A percentile compares a stretch with the other conserved stretches of the same genome.
Evolutionary conservation across 805 yeast species (phyloP).

Genomic region (Saccharomycopsis fodiens): DNA sequence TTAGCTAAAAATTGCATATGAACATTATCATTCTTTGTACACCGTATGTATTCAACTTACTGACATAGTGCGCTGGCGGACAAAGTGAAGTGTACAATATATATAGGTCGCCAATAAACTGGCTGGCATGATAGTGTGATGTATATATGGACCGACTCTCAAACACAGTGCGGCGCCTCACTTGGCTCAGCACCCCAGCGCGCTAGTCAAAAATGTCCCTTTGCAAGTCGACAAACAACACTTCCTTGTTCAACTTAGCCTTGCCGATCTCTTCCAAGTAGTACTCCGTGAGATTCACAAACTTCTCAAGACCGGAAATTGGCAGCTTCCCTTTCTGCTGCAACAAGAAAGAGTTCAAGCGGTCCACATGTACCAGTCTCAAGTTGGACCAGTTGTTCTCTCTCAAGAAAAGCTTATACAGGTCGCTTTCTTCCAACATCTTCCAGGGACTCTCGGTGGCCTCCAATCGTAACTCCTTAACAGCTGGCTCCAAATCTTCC

Average conservation of each 20-base stretch:
- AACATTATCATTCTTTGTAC: too few species aligned
- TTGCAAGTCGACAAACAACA: constrained; percentile 8
- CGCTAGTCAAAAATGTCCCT: constrained; percentile 10
- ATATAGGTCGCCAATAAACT: not conserved
- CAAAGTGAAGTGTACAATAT: too few species aligned
- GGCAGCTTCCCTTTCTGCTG: constrained; percentile 6
- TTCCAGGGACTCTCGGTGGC: not conserved
- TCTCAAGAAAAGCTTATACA: constrained; percentile 3
- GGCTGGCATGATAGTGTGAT: not conserved
- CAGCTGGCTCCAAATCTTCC: not conserved
- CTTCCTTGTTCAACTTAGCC: constrained; percentile 3
- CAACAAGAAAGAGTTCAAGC: constrained; percentile 15
- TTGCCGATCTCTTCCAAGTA: constrained; percentile 13
- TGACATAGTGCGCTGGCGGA: too few species aligned
- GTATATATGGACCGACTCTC: not conserved
- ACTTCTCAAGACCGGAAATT: constrained; percentile 16
- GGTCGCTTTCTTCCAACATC: not conserved
- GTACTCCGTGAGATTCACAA: constrained; percentile 15
- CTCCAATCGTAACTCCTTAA: not conserved
- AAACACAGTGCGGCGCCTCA: constrained; percentile 2
- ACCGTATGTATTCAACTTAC: too few species aligned
- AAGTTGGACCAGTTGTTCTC: constrained; percentile 3
- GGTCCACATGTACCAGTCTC: constrained; percentile 10
- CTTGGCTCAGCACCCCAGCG: too few species aligned
- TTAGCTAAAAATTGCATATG: too few species aligned